Percentiles rank a stretch among this genome's conserved stretches.
Conservation (phyloP, 2,329 filamentous ascomycete species). For the Akanthomyces dipterigenus region DNA sequence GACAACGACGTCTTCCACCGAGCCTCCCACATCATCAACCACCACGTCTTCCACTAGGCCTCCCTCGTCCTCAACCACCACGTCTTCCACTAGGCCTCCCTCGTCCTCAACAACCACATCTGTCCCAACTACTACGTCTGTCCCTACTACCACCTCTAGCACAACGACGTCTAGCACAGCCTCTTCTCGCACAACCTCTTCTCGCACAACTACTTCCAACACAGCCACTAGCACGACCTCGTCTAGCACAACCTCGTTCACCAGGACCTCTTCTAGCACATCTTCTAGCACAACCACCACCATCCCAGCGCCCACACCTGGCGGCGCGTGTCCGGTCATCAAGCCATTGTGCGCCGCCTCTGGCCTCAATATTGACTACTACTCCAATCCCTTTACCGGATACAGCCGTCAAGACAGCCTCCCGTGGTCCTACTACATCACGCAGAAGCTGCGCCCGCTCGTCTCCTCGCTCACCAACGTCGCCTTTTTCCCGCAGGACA, state of each 20-base stretch:
- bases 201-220: not conserved
- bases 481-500: conserved; percentile 17
- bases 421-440: conserved; percentile 20
- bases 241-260: not conserved
- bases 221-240: not conserved
- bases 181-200: not conserved
- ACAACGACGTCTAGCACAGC: not conserved
- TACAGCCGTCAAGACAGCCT: conserved; percentile 16
- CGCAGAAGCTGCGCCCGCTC: conserved; percentile 14
- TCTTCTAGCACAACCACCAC: not conserved
- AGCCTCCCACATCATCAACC: no score
- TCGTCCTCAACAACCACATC: not conserved
- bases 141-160: not conserved
- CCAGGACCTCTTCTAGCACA: not conserved
- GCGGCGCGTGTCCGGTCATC: not conserved
- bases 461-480: conserved; percentile 12
- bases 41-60: not conserved
- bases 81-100: not conserved
- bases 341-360: not conserved
- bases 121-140: not conserved
- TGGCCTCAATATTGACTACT: conserved; percentile 18
- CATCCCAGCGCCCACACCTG: not conserved
- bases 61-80: not conserved
- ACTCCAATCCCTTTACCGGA: conserved; percentile 16
- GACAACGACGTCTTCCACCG: no score